These are phyloP conservation scores for Diaporthe sp. DNA, from an alignment of 2,329 filamentous ascomycete species.

Conservation along the genomic window DNA sequence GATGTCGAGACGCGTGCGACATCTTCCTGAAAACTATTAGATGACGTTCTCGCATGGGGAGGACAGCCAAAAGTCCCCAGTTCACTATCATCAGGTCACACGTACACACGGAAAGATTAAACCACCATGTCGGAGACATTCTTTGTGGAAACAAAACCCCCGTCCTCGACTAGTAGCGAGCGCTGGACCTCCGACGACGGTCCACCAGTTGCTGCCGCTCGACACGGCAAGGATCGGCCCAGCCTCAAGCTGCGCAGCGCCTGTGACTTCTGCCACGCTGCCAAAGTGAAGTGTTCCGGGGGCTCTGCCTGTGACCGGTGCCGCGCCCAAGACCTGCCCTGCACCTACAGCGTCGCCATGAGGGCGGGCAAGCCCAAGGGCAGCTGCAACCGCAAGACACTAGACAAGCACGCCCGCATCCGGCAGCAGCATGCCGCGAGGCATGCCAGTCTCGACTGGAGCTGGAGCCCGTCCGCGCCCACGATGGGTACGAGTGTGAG, in stretches of 20 bases:
- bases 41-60: background rate
- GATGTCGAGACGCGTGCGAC: background rate
- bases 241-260: conserved; percentile 8
- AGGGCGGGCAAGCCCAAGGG: conserved; percentile 19
- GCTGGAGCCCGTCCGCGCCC: background rate
- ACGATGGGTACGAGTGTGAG: background rate
- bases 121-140: conserved; percentile 6
- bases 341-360: background rate
- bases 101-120: background rate
- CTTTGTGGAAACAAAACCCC: conserved; percentile 7
- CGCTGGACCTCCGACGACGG: background rate
- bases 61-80: background rate
- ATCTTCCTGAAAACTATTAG: background rate
- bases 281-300: conserved; percentile 16
- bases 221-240: conserved; percentile 8
- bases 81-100: background rate
- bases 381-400: conserved; percentile 10
- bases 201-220: background rate
- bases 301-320: conserved; percentile 11
- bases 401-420: conserved; percentile 13
- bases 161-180: conserved; percentile 20
- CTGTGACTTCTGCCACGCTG: conserved; percentile 8
- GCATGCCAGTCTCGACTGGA: background rate
- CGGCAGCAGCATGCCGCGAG: conserved; percentile 11
- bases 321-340: background rate